Percentiles rank a stretch among this genome's conserved stretches.
These are phyloP conservation scores for Margaritispora aquatica DNA, from an alignment of 495 filamentous ascomycete genomes.

Conservation along the genomic window DNA sequence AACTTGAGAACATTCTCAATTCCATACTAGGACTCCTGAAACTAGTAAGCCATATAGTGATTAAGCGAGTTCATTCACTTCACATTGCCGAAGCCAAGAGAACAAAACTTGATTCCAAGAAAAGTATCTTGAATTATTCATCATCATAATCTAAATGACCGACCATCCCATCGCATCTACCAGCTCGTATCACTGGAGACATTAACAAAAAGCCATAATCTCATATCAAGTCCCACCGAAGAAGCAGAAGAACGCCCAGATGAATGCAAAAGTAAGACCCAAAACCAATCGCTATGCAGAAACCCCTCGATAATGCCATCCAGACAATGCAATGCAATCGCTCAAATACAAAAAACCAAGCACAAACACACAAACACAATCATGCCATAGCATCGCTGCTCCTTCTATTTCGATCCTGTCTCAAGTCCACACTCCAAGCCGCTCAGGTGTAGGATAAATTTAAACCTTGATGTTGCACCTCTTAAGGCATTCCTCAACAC, in stretches of 20 bases:
- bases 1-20: too few species aligned
- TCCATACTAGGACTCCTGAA: too few species aligned
- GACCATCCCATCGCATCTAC: not conserved
- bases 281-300: not conserved
- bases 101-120: too few species aligned
- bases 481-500: slow-evolving; percentile 20
- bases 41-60: too few species aligned
- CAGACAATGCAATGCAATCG: not conserved
- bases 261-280: not conserved
- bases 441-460: not conserved
- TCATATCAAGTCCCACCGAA: not conserved
- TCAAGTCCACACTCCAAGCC: not conserved
- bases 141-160: not conserved
- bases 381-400: not conserved
- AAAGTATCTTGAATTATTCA: not conserved
- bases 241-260: not conserved
- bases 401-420: not conserved
- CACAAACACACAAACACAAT: not conserved
- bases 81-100: not conserved
- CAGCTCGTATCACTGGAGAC: not conserved
- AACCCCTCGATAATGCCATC: not conserved
- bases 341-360: not conserved
- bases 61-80: too few species aligned
- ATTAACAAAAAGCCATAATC: not conserved
- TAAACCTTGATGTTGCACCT: slow-evolving; percentile 10